Evolutionary conservation across 148 eudicot species (phyloP).

Genomic region (Limonium bicolor): DNA sequence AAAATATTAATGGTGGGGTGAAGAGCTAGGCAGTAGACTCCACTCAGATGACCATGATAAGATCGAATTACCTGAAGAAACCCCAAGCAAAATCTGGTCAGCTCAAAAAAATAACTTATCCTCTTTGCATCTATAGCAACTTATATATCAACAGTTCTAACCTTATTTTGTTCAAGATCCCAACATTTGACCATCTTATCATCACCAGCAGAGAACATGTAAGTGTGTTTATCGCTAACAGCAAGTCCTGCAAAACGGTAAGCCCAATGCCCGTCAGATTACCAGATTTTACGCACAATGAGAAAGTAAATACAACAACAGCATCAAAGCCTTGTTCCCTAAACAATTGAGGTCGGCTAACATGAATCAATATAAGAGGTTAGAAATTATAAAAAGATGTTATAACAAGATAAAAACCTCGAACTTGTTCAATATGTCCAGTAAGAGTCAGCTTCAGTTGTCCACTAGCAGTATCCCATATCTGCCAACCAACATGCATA

Average conservation of each 20-base stretch:
- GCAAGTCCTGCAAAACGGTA: conserved; percentile 64
- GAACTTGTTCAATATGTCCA: conserved; percentile 95
- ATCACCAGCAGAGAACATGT: conserved; percentile 99
- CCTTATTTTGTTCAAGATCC: conserved; percentile 99
- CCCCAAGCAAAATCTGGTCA: neutral
- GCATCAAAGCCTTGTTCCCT: too few relatives aligned
- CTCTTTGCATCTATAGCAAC: too few relatives aligned
- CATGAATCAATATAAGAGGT: neutral
- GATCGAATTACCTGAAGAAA: conserved; percentile 67
- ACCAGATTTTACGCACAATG: too few relatives aligned
- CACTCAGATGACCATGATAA: conserved; percentile 97
- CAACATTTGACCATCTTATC: conserved; percentile 98
- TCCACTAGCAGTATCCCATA: conserved; percentile 92
- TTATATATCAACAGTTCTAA: conserved; percentile 8
- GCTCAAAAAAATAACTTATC: too few relatives aligned
- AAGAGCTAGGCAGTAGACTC: conserved; percentile 89
- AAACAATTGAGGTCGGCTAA: too few relatives aligned
- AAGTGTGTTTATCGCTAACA: conserved; percentile 78
- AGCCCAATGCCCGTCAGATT: neutral
- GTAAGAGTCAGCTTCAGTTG: conserved; percentile 81
- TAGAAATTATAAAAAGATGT: neutral
- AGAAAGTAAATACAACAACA: too few relatives aligned
- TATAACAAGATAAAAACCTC: conserved; percentile 37
- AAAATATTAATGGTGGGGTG: conserved; percentile 96
- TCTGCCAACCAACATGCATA: conserved; percentile 27